Conservation (phyloP, 176 grass and related monocot species). For the Triticum aestivum region DNA sequence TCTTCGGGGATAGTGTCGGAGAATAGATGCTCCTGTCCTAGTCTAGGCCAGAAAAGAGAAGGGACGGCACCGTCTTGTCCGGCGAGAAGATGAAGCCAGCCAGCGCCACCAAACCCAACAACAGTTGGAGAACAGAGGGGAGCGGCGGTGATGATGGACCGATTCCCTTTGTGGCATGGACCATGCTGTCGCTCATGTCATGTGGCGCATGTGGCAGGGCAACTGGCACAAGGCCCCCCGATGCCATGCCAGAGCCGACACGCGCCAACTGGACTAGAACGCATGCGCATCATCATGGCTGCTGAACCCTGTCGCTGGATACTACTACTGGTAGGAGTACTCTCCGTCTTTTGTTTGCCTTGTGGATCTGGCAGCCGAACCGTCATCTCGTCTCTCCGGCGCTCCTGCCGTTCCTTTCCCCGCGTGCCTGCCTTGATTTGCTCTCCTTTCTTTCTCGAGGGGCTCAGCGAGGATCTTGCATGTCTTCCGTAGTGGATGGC, state of each 20-base stretch:
- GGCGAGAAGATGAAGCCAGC: no score
- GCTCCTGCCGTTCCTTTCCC: neutral
- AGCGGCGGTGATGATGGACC: neutral
- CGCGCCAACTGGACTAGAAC: neutral
- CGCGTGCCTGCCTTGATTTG: neutral
- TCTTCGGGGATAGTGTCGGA: no score
- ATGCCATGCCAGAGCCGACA: slow-evolving; percentile 10
- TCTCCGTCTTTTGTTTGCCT: neutral
- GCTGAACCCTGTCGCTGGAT: neutral
- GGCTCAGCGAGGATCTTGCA: neutral
- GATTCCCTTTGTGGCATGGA: slow-evolving; percentile 15
- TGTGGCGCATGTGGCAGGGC: slow-evolving; percentile 2
- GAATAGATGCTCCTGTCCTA: no score
- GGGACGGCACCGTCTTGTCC: no score
- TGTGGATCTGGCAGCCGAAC: neutral
- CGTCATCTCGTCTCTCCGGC: neutral
- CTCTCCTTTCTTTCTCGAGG: neutral
- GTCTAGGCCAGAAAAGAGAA: no score
- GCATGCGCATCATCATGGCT: neutral
- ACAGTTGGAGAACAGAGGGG: no score
- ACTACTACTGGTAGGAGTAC: no score
- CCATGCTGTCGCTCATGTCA: neutral
- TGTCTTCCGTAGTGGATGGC: neutral
- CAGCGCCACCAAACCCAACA: no score
- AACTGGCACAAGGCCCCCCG: neutral